These are phyloP conservation scores for Nothophaeocryptopus gaeumannii DNA, from an alignment of 2,329 filamentous ascomycete genomes.

Conservation along the genomic window DNA sequence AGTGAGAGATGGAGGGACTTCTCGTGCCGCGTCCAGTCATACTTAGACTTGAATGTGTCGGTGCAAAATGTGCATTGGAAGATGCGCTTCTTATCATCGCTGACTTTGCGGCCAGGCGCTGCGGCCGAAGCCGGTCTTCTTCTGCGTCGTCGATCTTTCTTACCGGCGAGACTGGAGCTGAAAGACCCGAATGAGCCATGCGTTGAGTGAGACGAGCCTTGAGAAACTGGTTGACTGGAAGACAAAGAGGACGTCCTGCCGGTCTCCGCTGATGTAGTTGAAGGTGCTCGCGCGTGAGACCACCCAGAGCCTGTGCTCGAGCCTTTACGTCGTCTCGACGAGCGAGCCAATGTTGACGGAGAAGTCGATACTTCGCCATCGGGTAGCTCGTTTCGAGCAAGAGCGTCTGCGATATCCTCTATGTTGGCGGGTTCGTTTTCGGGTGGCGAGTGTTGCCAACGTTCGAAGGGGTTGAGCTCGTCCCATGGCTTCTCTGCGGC, in stretches of 20 bases:
- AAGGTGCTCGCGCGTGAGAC: constrained; percentile 49
- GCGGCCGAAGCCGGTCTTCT: constrained; percentile 33
- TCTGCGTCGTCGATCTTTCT: constrained; percentile 56
- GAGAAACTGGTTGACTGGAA: constrained; percentile 53
- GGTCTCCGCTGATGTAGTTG: constrained; percentile 49
- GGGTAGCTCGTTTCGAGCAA: constrained; percentile 39
- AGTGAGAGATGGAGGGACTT: constrained; percentile 61
- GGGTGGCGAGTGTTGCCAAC: constrained; percentile 67
- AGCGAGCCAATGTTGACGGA: constrained; percentile 30
- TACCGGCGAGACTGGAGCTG: constrained; percentile 49
- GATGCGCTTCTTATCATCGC: constrained; percentile 44
- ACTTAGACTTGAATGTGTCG: constrained; percentile 56
- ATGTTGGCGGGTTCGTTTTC: constrained; percentile 66
- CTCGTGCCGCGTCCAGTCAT: constrained; percentile 65
- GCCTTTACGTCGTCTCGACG: constrained; percentile 41
- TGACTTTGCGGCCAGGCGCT: constrained; percentile 22
- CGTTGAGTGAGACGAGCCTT: constrained; percentile 53
- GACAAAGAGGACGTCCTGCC: constrained; percentile 28
- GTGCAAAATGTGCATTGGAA: constrained; percentile 60
- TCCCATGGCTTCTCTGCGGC: constrained; percentile 34
- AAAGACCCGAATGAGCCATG: constrained; percentile 56
- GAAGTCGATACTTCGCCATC: constrained; percentile 26
- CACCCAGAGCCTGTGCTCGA: constrained; percentile 52
- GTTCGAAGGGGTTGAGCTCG: constrained; percentile 62
- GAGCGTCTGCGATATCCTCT: constrained; percentile 62